Conservation (phyloP, 2,329 filamentous ascomycete genomes). For the Microcyclospora tardicrescens region DNA sequence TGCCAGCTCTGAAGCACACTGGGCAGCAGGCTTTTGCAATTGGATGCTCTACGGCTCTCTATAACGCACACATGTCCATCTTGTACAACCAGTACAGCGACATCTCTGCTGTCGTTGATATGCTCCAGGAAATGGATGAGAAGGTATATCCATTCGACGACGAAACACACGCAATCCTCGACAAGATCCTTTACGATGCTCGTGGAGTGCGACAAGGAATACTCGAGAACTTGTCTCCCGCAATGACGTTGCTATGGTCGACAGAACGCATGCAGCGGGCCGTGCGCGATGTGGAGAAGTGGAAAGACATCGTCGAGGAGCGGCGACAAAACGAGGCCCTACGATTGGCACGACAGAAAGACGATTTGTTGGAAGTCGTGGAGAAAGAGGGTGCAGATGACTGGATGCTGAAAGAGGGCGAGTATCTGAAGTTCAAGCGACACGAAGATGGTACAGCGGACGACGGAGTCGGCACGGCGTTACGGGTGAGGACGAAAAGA, state of each 20-base stretch:
- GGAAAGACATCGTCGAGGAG: constrained; percentile 19
- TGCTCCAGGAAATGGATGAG: constrained; percentile 54
- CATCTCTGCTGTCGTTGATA: constrained; percentile 38
- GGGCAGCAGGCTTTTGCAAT: constrained; percentile 60
- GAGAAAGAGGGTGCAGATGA: no score
- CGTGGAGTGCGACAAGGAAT: constrained; percentile 13
- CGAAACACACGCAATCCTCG: constrained; percentile 31
- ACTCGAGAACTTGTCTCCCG: constrained; percentile 1
- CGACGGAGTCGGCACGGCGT: no score
- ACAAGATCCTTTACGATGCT: constrained; percentile 21
- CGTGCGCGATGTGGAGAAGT: constrained; percentile 16
- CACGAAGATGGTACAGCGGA: no score
- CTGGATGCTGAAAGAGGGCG: no score
- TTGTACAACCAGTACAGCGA: constrained; percentile 51
- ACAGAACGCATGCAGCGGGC: constrained; percentile 21
- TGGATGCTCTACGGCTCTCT: constrained; percentile 56
- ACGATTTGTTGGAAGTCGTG: no score
- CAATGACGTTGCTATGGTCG: constrained; percentile 16
- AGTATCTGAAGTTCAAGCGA: no score
- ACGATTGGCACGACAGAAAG: constrained; percentile 1
- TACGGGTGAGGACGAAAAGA: no score
- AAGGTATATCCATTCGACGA: constrained; percentile 47
- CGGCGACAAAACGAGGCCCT: constrained; percentile 18
- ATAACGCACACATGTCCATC: constrained; percentile 51
- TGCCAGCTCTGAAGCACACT: constrained; percentile 54